Evolutionary conservation across 805 yeast species (phyloP).

Genomic region (Candida jianshihensis): DNA sequence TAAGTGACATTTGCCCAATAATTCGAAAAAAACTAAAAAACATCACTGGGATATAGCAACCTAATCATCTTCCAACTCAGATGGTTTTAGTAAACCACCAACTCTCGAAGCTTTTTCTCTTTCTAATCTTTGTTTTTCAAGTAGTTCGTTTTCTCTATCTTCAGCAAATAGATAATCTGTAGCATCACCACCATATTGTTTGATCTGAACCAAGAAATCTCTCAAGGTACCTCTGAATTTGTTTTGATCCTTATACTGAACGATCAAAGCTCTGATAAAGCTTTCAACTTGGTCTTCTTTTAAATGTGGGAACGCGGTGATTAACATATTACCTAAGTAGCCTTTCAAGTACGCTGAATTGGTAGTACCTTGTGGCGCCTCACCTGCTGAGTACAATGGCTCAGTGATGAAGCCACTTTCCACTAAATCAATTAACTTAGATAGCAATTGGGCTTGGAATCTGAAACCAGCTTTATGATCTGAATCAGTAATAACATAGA

Average conservation of each 20-base stretch:
- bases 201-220: conserved; percentile 94
- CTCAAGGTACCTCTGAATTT: conserved; percentile 81
- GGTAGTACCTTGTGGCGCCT: conserved; percentile 80
- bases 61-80: conserved; percentile 78
- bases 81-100: conserved; percentile 92
- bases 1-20: no score
- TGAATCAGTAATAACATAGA: conserved; percentile 89
- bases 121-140: conserved; percentile 62
- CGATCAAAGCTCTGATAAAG: conserved; percentile 71
- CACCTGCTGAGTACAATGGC: conserved; percentile 74
- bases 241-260: conserved; percentile 62
- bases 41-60: neutral
- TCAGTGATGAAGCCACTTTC: conserved; percentile 66
- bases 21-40: conserved; percentile 3
- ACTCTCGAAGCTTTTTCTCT: conserved; percentile 78
- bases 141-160: conserved; percentile 73
- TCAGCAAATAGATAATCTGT: conserved; percentile 93
- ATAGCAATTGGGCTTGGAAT: conserved; percentile 76
- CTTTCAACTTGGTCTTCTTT: conserved; percentile 74
- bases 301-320: conserved; percentile 88
- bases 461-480: conserved; percentile 97
- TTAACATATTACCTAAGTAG: conserved; percentile 73
- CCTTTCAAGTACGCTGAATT: conserved; percentile 74
- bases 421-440: conserved; percentile 77
- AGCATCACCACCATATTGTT: conserved; percentile 92